Percentiles rank a stretch among this genome's conserved stretches.
phyloP scores from a whole-genome alignment of 768 basidiomycete genomes.

The Boletus pseudo-olivaceus region DNA sequence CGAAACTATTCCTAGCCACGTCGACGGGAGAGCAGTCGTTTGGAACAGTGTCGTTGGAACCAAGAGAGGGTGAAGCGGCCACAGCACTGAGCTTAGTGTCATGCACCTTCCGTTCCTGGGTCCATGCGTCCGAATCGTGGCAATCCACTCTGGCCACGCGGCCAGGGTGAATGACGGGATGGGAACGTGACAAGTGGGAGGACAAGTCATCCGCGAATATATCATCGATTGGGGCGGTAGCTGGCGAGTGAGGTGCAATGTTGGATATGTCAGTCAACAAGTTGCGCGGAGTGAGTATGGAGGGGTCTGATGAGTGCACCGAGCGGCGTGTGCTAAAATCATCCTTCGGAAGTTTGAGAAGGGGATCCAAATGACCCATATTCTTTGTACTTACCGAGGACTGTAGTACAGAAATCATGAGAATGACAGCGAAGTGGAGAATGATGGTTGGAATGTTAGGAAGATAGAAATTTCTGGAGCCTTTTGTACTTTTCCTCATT shows the following conservation, averaged over 20 bases:
- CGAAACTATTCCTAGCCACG: not conserved
- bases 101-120: conserved; percentile 2
- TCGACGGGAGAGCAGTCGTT: not conserved
- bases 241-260: not conserved
- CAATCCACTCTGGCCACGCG: conserved; percentile 18
- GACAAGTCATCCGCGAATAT: conserved; percentile 1
- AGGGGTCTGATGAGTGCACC: conserved; percentile 10
- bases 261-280: conserved; percentile 10
- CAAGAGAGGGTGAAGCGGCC: conserved; percentile 9
- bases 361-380: not conserved
- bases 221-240: not conserved
- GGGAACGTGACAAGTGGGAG: conserved; percentile 7
- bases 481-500: conserved; percentile 19
- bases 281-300: conserved; percentile 1
- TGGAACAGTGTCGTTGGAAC: not conserved
- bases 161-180: conserved; percentile 6
- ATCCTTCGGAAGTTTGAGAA: not conserved
- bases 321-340: conserved; percentile 8
- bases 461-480: not conserved
- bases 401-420: conserved; percentile 6
- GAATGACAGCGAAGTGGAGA: not conserved
- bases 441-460: not conserved
- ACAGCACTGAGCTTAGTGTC: conserved; percentile 10
- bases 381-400: conserved; percentile 2
- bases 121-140: conserved; percentile 31